Conservation (phyloP, 805 yeast species). For the Spathaspora passalidarum region DNA sequence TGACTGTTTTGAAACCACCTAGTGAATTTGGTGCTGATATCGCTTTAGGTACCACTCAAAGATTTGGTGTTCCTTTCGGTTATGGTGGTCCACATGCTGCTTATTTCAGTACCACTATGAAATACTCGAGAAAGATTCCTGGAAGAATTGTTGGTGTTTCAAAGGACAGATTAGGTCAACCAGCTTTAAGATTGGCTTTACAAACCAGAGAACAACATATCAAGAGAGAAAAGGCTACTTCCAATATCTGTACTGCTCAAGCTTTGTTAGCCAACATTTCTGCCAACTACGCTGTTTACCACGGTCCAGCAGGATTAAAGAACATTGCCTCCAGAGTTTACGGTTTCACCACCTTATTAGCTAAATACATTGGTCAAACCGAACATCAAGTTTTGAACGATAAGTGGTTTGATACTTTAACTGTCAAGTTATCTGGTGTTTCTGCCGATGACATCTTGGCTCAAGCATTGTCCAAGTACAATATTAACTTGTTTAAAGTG, state of each 20-base stretch:
- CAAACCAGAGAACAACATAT: slow-evolving; percentile 99
- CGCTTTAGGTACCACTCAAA: slow-evolving; percentile 87
- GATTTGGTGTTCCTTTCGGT: slow-evolving; percentile 97
- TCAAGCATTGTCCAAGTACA: slow-evolving; percentile 56
- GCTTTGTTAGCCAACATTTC: slow-evolving; percentile 94
- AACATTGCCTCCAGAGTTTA: slow-evolving; percentile 75
- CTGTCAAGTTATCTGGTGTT: slow-evolving; percentile 51
- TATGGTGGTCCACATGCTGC: slow-evolving; percentile 99
- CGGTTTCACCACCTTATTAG: slow-evolving; percentile 71
- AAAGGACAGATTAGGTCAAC: slow-evolving; percentile 84
- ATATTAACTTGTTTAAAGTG: slow-evolving; percentile 75
- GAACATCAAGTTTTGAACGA: slow-evolving; percentile 52
- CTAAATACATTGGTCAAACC: slow-evolving; percentile 45
- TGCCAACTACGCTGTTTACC: slow-evolving; percentile 94
- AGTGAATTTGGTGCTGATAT: slow-evolving; percentile 86
- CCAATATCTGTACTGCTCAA: slow-evolving; percentile 97
- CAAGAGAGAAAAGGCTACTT: slow-evolving; percentile 95
- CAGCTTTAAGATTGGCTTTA: slow-evolving; percentile 87
- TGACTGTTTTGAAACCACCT: slow-evolving; percentile 84
- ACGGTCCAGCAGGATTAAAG: slow-evolving; percentile 84
- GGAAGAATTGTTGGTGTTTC: slow-evolving; percentile 94
- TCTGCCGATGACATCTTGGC: slow-evolving; percentile 55
- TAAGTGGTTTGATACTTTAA: slow-evolving; percentile 85
- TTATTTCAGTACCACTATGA: slow-evolving; percentile 82
- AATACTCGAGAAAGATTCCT: slow-evolving; percentile 87